Evolutionary conservation across 2,329 filamentous ascomycete genomes (phyloP).

Genomic region (Fusarium multiceps): DNA sequence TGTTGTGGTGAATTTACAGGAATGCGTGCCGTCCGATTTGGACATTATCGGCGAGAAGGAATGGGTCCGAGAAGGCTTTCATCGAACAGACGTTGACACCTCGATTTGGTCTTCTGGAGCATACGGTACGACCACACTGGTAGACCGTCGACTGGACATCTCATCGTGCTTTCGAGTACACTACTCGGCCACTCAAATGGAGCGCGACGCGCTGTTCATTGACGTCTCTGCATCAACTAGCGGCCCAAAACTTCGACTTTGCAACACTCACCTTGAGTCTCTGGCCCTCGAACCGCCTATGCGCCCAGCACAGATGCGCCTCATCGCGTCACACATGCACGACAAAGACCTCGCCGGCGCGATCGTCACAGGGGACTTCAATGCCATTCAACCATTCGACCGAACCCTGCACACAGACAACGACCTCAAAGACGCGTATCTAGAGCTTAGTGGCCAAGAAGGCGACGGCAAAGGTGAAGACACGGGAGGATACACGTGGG

Average conservation of each 20-base stretch:
- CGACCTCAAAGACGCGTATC: constrained; percentile 62
- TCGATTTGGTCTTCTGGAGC: constrained; percentile 57
- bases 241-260: constrained; percentile 56
- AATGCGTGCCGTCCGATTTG: constrained; percentile 61
- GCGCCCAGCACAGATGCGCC: constrained; percentile 60
- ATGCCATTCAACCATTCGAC: constrained; percentile 68
- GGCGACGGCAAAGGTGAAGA: constrained; percentile 50
- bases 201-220: constrained; percentile 66
- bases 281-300: constrained; percentile 60
- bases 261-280: constrained; percentile 69
- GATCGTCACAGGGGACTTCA: constrained; percentile 66
- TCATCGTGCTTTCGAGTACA: constrained; percentile 61
- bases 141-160: constrained; percentile 60
- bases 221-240: constrained; percentile 46
- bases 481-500: constrained; percentile 65
- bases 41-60: constrained; percentile 54
- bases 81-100: constrained; percentile 59
- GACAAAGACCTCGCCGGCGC: constrained; percentile 52
- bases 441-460: constrained; percentile 62
- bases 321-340: constrained; percentile 58
- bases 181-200: constrained; percentile 61
- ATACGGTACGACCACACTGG: constrained; percentile 65
- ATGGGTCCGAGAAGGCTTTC: constrained; percentile 62
- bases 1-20: constrained; percentile 62
- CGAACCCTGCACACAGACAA: constrained; percentile 59